A percentile compares a stretch with the other conserved stretches of the same genome.
Evolutionary conservation across 2,329 filamentous ascomycete genomes (phyloP).

Genomic region (Colletotrichum navitas): DNA sequence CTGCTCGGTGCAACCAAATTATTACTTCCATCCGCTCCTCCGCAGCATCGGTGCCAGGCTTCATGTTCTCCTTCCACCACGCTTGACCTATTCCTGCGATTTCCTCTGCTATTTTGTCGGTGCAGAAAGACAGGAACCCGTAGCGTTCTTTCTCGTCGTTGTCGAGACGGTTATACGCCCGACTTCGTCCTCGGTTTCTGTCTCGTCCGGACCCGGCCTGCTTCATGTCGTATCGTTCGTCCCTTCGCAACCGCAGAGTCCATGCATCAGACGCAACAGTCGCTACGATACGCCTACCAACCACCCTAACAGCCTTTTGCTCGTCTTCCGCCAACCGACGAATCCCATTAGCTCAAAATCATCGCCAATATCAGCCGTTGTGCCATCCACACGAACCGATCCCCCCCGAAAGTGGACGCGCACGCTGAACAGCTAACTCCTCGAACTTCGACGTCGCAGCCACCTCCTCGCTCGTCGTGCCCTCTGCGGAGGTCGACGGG

Average conservation of each 20-base stretch:
- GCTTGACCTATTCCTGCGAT: slow-evolving; percentile 15
- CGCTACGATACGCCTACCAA: slow-evolving; percentile 45
- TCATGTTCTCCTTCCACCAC: slow-evolving; percentile 21
- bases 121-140: slow-evolving; percentile 4
- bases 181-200: not conserved
- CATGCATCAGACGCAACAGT: slow-evolving; percentile 48
- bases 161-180: slow-evolving; percentile 22
- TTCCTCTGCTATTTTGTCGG: slow-evolving; percentile 6
- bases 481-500: slow-evolving; percentile 71
- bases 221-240: slow-evolving; percentile 40
- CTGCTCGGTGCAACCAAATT: slow-evolving; percentile 38
- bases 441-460: slow-evolving; percentile 27
- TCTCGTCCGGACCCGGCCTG: slow-evolving; percentile 19
- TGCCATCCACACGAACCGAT: slow-evolving; percentile 30
- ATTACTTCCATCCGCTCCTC: slow-evolving; percentile 41
- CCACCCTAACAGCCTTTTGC: slow-evolving; percentile 46
- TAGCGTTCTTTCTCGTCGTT: slow-evolving; percentile 13
- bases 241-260: slow-evolving; percentile 45
- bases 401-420: slow-evolving; percentile 26
- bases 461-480: slow-evolving; percentile 65
- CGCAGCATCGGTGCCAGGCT: slow-evolving; percentile 21
- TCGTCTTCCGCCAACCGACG: slow-evolving; percentile 22
- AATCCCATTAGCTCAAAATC: slow-evolving; percentile 13
- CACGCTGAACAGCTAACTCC: slow-evolving; percentile 1
- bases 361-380: slow-evolving; percentile 10